Percentiles rank a stretch among this genome's conserved stretches.
These are phyloP conservation scores for Sporisorium graminicola DNA, from an alignment of 1,284 basidiomycete species.

Conservation along the genomic window DNA sequence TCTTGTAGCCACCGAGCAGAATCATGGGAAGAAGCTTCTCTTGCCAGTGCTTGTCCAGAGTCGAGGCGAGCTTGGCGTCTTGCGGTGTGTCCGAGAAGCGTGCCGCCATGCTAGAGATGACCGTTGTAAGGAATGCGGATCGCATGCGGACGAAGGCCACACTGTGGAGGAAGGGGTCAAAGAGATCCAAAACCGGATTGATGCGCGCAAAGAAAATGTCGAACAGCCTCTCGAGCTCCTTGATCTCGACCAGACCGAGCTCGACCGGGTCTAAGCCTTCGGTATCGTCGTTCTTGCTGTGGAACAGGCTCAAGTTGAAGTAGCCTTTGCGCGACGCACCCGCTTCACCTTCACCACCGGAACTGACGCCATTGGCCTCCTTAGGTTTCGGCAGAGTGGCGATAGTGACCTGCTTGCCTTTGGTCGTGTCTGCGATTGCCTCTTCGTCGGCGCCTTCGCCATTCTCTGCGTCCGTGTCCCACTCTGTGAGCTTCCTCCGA, in stretches of 20 bases:
- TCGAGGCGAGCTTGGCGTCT: slow-evolving; percentile 55
- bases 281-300: slow-evolving; percentile 60
- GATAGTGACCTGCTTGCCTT: slow-evolving; percentile 51
- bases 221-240: slow-evolving; percentile 58
- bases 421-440: slow-evolving; percentile 13
- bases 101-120: slow-evolving; percentile 57
- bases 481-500: slow-evolving; percentile 34
- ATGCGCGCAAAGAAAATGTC: slow-evolving; percentile 63
- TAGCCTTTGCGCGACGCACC: slow-evolving; percentile 61
- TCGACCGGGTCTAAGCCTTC: slow-evolving; percentile 55
- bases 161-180: slow-evolving; percentile 62
- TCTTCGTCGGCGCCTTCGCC: slow-evolving; percentile 36
- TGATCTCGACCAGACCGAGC: slow-evolving; percentile 49
- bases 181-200: slow-evolving; percentile 59
- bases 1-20: slow-evolving; percentile 60
- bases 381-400: slow-evolving; percentile 19
- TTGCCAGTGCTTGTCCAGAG: slow-evolving; percentile 55
- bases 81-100: slow-evolving; percentile 52
- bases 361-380: slow-evolving; percentile 37
- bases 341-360: slow-evolving; percentile 47
- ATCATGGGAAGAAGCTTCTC: slow-evolving; percentile 59
- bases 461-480: slow-evolving; percentile 54
- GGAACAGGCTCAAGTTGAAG: slow-evolving; percentile 59
- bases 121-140: slow-evolving; percentile 59
- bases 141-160: slow-evolving; percentile 58